Evolutionary conservation across 2,329 filamentous ascomycete genomes (phyloP).

Genomic region (Xylariaceae sp.): DNA sequence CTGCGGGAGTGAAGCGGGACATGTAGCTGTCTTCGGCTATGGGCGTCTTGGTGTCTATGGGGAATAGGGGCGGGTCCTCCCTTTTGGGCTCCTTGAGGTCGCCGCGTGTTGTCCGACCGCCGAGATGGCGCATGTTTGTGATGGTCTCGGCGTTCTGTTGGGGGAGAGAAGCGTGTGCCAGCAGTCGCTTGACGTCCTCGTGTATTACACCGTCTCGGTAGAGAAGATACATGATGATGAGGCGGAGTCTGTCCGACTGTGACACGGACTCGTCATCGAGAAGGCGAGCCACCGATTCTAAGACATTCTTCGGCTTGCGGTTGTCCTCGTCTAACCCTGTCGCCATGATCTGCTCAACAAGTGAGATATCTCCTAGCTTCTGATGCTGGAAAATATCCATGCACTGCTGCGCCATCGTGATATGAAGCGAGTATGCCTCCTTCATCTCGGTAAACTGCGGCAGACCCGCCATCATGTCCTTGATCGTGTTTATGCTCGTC

Average conservation of each 20-base stretch:
- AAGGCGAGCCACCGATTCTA: conserved; percentile 79
- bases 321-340: conserved; percentile 92
- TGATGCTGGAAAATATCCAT: conserved; percentile 87
- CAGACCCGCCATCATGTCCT: conserved; percentile 92
- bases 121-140: conserved; percentile 74
- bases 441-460: conserved; percentile 96
- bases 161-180: conserved; percentile 76
- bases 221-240: conserved; percentile 80
- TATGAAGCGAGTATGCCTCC: conserved; percentile 86
- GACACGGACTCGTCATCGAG: conserved; percentile 76
- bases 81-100: conserved; percentile 71
- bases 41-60: conserved; percentile 53
- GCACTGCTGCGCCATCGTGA: conserved; percentile 95
- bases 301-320: conserved; percentile 82
- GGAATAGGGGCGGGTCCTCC: conserved; percentile 63
- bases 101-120: conserved; percentile 62
- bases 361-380: conserved; percentile 81
- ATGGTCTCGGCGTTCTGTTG: conserved; percentile 67
- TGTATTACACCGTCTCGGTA: conserved; percentile 79
- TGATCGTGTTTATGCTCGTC: conserved; percentile 81
- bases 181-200: conserved; percentile 77
- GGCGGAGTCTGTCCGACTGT: conserved; percentile 69
- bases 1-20: conserved; percentile 76
- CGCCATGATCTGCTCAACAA: conserved; percentile 82
- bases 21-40: conserved; percentile 72